Percentiles rank a stretch among this genome's conserved stretches.
Conservation (phyloP, 306 rosid species). For the Quercus aquifolioides region DNA sequence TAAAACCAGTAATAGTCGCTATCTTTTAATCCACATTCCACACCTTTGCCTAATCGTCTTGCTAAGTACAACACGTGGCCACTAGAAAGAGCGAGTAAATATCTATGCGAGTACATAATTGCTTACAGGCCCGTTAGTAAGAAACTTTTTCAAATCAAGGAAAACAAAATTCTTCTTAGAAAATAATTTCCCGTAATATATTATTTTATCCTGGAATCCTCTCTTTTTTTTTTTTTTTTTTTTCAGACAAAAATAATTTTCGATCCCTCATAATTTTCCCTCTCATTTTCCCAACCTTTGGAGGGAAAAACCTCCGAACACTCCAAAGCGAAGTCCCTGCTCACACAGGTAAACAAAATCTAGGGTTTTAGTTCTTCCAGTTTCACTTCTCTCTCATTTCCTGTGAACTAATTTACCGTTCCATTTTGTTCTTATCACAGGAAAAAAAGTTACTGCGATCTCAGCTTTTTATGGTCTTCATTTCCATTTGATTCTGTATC, state of each 20-base stretch:
- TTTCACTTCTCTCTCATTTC: slow-evolving; percentile 10
- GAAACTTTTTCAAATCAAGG: no score
- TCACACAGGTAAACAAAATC: slow-evolving; percentile 26
- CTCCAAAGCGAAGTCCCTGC: slow-evolving; percentile 30
- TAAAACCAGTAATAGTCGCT: neutral
- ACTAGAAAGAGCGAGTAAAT: neutral
- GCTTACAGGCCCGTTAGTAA: no score
- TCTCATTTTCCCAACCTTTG: slow-evolving; percentile 67
- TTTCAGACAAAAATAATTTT: slow-evolving; percentile 43
- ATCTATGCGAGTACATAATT: neutral
- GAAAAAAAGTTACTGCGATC: neutral
- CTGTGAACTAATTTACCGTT: slow-evolving; percentile 5
- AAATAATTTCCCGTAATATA: neutral
- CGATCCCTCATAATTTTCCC: slow-evolving; percentile 69
- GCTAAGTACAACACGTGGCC: neutral
- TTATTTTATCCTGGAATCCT: slow-evolving; percentile 29
- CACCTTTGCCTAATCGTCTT: neutral
- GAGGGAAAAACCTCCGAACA: slow-evolving; percentile 68
- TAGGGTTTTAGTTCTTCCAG: slow-evolving; percentile 49
- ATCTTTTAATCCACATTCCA: neutral
- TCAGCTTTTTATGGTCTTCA: slow-evolving; percentile 5
- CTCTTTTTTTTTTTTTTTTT: slow-evolving; percentile 24
- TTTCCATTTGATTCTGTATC: slow-evolving; percentile 12
- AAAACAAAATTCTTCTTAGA: neutral
- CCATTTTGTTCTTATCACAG: neutral